phyloP scores from a whole-genome alignment of 2,329 filamentous ascomycete genomes.

The Acrocalymma vagum region DNA sequence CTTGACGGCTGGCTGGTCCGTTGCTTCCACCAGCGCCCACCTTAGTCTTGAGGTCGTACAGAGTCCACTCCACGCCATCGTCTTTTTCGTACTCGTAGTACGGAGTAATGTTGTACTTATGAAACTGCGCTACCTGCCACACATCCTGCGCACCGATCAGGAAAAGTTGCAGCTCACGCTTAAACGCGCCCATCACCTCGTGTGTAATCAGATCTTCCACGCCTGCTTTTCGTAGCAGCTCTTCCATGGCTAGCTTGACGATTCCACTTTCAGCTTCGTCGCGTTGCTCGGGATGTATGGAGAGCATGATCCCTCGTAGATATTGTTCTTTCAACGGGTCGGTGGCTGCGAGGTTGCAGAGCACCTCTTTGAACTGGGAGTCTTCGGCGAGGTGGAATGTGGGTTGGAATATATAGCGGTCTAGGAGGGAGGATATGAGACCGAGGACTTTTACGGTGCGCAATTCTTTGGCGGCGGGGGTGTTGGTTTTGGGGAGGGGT shows the following conservation, averaged over 20 bases:
- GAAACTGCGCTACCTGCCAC: too few relatives aligned
- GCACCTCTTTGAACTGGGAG: slow-evolving; percentile 13
- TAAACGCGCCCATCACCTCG: too few relatives aligned
- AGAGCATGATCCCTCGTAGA: slow-evolving; percentile 7
- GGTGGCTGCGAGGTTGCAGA: slow-evolving; percentile 8
- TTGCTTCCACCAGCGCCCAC: too few relatives aligned
- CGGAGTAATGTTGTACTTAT: too few relatives aligned
- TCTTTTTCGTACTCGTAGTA: too few relatives aligned
- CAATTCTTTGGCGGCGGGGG: slow-evolving; percentile 42
- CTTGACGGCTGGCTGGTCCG: too few relatives aligned
- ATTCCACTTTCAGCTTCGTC: neutral
- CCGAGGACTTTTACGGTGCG: slow-evolving; percentile 38
- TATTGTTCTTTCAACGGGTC: slow-evolving; percentile 8
- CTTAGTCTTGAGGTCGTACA: too few relatives aligned
- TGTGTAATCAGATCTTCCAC: neutral
- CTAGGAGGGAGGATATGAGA: slow-evolving; percentile 35
- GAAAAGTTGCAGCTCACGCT: too few relatives aligned
- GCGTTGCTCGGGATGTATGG: slow-evolving; percentile 5
- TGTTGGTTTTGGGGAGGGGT: slow-evolving; percentile 43
- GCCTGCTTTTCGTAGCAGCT: slow-evolving; percentile 2
- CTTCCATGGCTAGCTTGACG: neutral
- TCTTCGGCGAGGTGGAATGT: slow-evolving; percentile 33
- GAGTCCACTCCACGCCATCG: too few relatives aligned
- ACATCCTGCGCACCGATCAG: too few relatives aligned
- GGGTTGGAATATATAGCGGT: slow-evolving; percentile 43